Evolutionary conservation across 306 rosid species (phyloP), one percentile per base, ranked within the genome.

Genomic region (Psophocarpus tetragonolobus): DNA sequence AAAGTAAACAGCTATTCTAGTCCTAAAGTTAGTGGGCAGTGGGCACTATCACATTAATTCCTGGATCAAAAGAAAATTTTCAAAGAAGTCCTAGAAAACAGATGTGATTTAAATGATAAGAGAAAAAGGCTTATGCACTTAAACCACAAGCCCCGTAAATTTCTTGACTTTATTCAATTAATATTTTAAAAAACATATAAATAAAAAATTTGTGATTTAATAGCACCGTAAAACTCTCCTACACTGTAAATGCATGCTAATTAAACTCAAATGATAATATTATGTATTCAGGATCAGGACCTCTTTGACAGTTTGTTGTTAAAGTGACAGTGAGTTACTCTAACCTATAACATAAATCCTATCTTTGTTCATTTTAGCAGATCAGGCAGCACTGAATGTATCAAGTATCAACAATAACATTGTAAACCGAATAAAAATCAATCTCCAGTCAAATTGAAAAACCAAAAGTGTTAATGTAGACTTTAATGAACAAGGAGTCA

Each of bases 371-470:
- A 73, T 58, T 15, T 12, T 38, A 56, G 29, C 54, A 56, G 17
- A 74, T 58, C 21, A 39, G 8, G 26, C 18, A 41, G 13, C 20
- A 39, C 20, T 58, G 14, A 17, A 48, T 30, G 24, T 17, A 47
- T 62, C 54, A 39, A 54, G 24, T 17, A 47, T 62, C 54, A 39
- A 54, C 32, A 23, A 20, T 35, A 79, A 61, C 72, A 71, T 53
- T 26, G 45, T 10, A 51, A 18, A 80, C n/a, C 27, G 23, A 18
- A 60, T 54, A 63, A 18, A 51, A 18, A 18, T 60, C 67, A 26
- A 32, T 15, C 32, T 62, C 0, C 14, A 2, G 44, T 32, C 45
- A 63, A 63, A 32, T 8, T 32, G 6, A 6, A 61, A 73, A 44
- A 73, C 44, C 23, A 17, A n/a, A 33, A 58, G 11, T 63, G 36